A percentile compares a stretch with the other conserved stretches of the same genome.
Evolutionary conservation across 805 yeast genomes (phyloP).

Genomic region (Hanseniaspora osmophila): DNA sequence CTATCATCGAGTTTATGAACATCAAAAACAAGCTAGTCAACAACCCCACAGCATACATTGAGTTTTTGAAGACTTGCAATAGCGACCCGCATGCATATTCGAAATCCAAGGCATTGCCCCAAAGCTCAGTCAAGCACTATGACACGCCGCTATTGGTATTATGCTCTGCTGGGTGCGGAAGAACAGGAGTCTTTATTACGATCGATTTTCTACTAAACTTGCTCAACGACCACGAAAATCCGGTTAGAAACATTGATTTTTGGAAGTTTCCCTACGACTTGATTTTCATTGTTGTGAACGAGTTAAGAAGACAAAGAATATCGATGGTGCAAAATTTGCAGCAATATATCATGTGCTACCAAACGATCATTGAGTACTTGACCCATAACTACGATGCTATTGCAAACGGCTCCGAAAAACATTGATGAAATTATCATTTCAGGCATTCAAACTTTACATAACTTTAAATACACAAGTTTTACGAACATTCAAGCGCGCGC

Average conservation of each 20-base stretch:
- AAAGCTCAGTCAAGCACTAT: conserved; percentile 6
- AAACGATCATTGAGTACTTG: conserved; percentile 27
- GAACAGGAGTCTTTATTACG: conserved; percentile 80
- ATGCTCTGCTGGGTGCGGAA: conserved; percentile 95
- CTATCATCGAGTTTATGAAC: conserved; percentile 18
- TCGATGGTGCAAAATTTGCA: conserved; percentile 70
- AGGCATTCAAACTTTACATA: neutral
- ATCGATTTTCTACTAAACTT: conserved; percentile 35
- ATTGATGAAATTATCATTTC: neutral
- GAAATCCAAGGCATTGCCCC: neutral
- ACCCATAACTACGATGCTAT: conserved; percentile 4
- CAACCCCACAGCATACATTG: conserved; percentile 8
- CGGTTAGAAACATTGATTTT: conserved; percentile 24
- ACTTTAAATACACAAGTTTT: neutral
- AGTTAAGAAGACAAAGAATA: conserved; percentile 51
- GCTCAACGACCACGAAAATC: conserved; percentile 23
- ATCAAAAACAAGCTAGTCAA: conserved; percentile 20
- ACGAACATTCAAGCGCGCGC: too few species aligned
- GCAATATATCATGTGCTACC: conserved; percentile 62
- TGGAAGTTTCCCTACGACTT: conserved; percentile 36
- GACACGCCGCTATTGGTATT: conserved; percentile 52
- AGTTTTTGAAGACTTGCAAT: conserved; percentile 6
- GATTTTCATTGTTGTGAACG: conserved; percentile 44
- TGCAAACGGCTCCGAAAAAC: neutral
- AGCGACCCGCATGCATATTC: neutral